phyloP scores from a whole-genome alignment of 1,284 basidiomycete species.

The Marasmius sp. region DNA sequence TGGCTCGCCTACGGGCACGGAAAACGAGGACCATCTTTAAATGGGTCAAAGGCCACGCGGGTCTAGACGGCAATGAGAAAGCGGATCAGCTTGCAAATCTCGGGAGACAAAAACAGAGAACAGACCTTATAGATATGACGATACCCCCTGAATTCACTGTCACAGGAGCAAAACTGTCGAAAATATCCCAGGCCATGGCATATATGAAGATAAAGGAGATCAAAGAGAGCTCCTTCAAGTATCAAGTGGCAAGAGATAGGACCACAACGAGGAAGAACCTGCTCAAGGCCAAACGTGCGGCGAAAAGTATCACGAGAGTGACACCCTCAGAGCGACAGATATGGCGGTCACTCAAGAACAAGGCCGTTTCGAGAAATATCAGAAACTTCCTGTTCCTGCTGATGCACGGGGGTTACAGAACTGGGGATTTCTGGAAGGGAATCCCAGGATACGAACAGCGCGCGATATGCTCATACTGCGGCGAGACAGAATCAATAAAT shows the following conservation, averaged over 20 bases:
- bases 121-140: background rate
- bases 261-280: constrained; percentile 4
- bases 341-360: constrained; percentile 12
- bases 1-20: constrained; percentile 6
- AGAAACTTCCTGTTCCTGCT: constrained; percentile 28
- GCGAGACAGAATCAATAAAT: constrained; percentile 14
- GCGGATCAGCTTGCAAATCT: constrained; percentile 14
- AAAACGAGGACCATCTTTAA: constrained; percentile 11
- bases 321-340: background rate
- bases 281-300: background rate
- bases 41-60: constrained; percentile 18
- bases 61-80: constrained; percentile 14
- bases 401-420: constrained; percentile 22
- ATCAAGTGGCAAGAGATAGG: background rate
- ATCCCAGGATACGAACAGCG: constrained; percentile 18
- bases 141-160: background rate
- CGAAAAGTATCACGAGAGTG: background rate
- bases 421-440: constrained; percentile 18
- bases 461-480: constrained; percentile 14
- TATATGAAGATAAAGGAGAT: constrained; percentile 12
- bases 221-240: background rate
- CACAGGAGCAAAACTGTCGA: constrained; percentile 12
- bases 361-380: constrained; percentile 16
- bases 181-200: constrained; percentile 14
- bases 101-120: background rate